Evolutionary conservation across 257 asterid species (phyloP).

Genomic region (Nicotiana attenuata): DNA sequence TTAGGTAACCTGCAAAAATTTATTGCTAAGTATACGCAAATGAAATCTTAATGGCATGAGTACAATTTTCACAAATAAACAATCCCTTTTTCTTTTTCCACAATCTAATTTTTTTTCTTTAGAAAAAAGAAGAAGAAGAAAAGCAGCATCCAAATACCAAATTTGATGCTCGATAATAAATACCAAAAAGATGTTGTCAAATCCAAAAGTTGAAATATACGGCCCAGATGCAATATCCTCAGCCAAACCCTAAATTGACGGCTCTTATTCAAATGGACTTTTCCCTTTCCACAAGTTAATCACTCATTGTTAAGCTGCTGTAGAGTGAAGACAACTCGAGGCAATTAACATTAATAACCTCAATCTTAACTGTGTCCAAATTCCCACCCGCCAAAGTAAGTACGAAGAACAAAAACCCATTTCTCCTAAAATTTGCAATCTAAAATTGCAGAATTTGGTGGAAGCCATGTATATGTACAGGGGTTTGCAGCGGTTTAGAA

Average conservation of each 20-base stretch:
- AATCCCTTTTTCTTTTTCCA: too few species aligned
- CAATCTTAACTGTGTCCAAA: not conserved
- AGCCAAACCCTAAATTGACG: not conserved
- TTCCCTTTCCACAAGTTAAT: not conserved
- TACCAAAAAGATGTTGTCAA: too few species aligned
- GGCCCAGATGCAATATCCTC: not conserved
- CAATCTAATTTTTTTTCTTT: too few species aligned
- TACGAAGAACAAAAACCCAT: not conserved
- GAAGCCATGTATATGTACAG: slow-evolving; percentile 19
- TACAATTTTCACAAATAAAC: too few species aligned
- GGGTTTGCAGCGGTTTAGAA: slow-evolving; percentile 57
- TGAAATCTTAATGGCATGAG: too few species aligned
- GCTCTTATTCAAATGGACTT: not conserved
- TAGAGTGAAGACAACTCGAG: not conserved
- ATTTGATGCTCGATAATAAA: too few species aligned
- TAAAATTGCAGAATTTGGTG: not conserved
- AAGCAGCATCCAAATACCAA: too few species aligned
- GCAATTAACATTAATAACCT: not conserved
- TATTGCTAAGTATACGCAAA: too few species aligned
- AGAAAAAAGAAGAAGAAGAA: too few species aligned
- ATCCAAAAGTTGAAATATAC: not conserved
- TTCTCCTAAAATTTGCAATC: not conserved
- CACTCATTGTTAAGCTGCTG: not conserved
- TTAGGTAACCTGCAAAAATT: too few species aligned
- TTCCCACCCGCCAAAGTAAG: not conserved